Conservation (phyloP, 2,329 filamentous ascomycete species). For the Penicillium sp. region DNA sequence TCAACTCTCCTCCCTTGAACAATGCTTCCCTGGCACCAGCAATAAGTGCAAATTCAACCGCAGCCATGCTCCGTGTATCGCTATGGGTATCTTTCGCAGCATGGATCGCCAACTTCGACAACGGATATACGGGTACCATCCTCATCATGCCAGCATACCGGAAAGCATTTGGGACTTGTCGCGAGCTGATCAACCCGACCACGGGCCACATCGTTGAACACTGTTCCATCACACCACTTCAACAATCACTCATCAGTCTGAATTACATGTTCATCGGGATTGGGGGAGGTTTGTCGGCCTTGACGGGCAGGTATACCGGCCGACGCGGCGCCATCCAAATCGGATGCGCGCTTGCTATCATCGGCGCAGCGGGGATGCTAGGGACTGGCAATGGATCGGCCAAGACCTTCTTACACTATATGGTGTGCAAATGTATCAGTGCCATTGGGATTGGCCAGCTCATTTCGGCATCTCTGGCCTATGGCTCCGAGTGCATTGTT, state of each 20-base stretch:
- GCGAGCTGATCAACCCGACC: slow-evolving; percentile 13
- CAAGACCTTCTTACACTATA: slow-evolving; percentile 27
- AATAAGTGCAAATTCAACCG: slow-evolving; percentile 12
- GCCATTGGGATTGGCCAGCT: slow-evolving; percentile 27
- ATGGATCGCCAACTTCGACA: slow-evolving; percentile 29
- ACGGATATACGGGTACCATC: slow-evolving; percentile 25
- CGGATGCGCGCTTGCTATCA: slow-evolving; percentile 24
- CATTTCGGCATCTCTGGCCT: slow-evolving; percentile 19
- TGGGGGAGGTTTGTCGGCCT: slow-evolving; percentile 23
- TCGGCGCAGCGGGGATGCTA: slow-evolving; percentile 31
- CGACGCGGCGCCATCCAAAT: slow-evolving; percentile 27
- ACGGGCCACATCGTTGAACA: slow-evolving; percentile 11
- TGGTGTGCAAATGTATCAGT: slow-evolving; percentile 30
- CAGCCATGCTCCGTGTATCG: slow-evolving; percentile 23
- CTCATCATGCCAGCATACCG: slow-evolving; percentile 29
- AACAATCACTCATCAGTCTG: slow-evolving; percentile 32
- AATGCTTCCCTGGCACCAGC: not conserved
- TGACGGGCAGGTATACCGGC: slow-evolving; percentile 22
- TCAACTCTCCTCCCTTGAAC: not conserved
- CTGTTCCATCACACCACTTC: slow-evolving; percentile 26
- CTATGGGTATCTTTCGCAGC: slow-evolving; percentile 25
- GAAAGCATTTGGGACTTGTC: slow-evolving; percentile 26
- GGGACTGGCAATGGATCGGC: slow-evolving; percentile 20
- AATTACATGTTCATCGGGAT: slow-evolving; percentile 30
- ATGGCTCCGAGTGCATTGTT: slow-evolving; percentile 28